A percentile compares a stretch with the other conserved stretches of the same genome.
phyloP scores from a whole-genome alignment of 2,329 filamentous ascomycete genomes.

The Exophiala sp. region DNA sequence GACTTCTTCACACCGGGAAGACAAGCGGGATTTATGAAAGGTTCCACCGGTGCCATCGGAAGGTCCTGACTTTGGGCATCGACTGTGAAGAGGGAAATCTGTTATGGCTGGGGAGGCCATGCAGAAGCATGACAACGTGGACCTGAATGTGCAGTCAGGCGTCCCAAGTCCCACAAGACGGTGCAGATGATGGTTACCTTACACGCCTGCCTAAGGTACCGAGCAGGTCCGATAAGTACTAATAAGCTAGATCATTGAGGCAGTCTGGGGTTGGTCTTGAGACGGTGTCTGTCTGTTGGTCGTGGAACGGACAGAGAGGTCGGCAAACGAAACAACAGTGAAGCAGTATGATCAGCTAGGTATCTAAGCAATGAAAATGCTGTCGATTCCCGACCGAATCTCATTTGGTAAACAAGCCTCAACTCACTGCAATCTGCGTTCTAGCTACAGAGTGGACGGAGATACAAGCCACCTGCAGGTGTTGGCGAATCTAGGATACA shows the following conservation, averaged over 20 bases:
- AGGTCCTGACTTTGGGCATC: background rate
- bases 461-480: no score
- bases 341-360: no score
- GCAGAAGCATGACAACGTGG: background rate
- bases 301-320: background rate
- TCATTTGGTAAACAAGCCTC: no score
- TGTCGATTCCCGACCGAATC: no score
- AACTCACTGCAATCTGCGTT: no score
- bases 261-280: constrained; percentile 1
- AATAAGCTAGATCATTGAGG: background rate
- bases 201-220: no score
- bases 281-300: background rate
- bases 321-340: background rate
- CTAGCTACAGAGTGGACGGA: no score
- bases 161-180: constrained; percentile 1
- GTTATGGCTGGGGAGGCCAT: background rate
- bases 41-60: background rate
- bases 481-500: no score
- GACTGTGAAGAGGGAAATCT: background rate
- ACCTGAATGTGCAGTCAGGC: constrained; percentile 1
- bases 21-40: background rate
- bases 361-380: no score
- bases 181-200: background rate
- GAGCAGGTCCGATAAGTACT: no score
- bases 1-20: background rate